Evolutionary conservation across 2,329 filamentous ascomycete genomes (phyloP).

Genomic region (Stemphylium beticola): DNA sequence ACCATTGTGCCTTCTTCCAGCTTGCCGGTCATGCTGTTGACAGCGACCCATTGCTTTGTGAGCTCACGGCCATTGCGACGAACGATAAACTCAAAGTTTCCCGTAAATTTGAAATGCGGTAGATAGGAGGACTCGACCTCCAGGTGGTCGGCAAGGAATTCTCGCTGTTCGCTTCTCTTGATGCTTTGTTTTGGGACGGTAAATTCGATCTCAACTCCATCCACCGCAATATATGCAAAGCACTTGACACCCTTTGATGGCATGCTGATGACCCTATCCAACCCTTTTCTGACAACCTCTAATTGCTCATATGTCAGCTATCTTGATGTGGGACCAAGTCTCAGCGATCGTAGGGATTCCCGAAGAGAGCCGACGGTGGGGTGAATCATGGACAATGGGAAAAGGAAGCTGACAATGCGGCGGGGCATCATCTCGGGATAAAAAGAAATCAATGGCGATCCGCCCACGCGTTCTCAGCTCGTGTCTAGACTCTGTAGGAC

Average conservation of each 20-base stretch:
- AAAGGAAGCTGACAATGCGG: not conserved
- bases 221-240: constrained; percentile 45
- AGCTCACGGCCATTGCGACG: constrained; percentile 49
- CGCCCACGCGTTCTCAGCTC: constrained; percentile 10
- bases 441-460: not conserved
- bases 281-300: not conserved
- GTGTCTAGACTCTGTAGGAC: constrained; percentile 6
- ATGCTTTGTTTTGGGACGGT: constrained; percentile 51
- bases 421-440: constrained; percentile 2
- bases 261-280: constrained; percentile 25
- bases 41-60: constrained; percentile 53
- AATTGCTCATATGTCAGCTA: not conserved
- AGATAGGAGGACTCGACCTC: constrained; percentile 57
- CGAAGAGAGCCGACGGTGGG: not conserved
- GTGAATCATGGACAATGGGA: not conserved
- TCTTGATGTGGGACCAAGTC: not conserved
- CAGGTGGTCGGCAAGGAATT: constrained; percentile 51
- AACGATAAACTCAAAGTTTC: constrained; percentile 54
- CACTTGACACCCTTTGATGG: constrained; percentile 45
- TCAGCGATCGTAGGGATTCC: not conserved
- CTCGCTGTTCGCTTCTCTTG: constrained; percentile 39
- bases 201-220: constrained; percentile 53
- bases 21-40: constrained; percentile 56
- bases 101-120: constrained; percentile 52
- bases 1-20: constrained; percentile 51